Base-by-base conservation (phyloP, 768 basidiomycete species). In the Chalciporus chontae region DNA sequence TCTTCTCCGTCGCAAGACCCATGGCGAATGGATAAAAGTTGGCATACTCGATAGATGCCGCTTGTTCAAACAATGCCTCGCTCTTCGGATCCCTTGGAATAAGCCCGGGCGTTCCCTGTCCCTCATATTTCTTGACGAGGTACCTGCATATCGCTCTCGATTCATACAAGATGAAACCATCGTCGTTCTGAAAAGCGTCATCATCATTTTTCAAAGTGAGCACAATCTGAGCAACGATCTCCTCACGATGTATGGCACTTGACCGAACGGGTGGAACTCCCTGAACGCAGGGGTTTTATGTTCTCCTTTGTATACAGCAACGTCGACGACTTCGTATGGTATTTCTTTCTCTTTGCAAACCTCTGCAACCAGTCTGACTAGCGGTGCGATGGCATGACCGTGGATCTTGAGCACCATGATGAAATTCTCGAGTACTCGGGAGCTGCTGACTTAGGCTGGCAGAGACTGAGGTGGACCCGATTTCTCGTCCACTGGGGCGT, bases 21-120 rank as follows among this genome's bases (percentile, higher is more conserved):
- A 59, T 45, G 0, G 76, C 83, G 49, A 60, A 71, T 0, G 73
- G 63, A 45, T 85, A 73, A 52, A 86, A 87, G 59, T 82, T 62
- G 14, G 43, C 47, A 43, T 40, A 40, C 34, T 64, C 59, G 36
- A 64, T 32, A 1, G 62, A 63, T 18, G 52, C 50, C 3, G 54
- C 62, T 36, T 64, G 59, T 41, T 66, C 54, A 17, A 66, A 66
- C 5, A 55, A 19, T 10, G 54, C 59, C 24, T 48, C 56, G 34
- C 10, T 27, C 37, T 50, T 21, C 17, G 48, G 47, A 26, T 63
- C 56, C 0, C n/a, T 52, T 23, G 53, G 59, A 10, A 61, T 14
- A n/a, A 66, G 59, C 29, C 44, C 51, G 0, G 48, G 58, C 0
- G 61, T 58, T n/a, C 63, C 61, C 49, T 56, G 59, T 3, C 36